These are phyloP conservation scores for Hibiscus syriacus DNA, from an alignment of 345 rosid genomes.

Conservation along the genomic window DNA sequence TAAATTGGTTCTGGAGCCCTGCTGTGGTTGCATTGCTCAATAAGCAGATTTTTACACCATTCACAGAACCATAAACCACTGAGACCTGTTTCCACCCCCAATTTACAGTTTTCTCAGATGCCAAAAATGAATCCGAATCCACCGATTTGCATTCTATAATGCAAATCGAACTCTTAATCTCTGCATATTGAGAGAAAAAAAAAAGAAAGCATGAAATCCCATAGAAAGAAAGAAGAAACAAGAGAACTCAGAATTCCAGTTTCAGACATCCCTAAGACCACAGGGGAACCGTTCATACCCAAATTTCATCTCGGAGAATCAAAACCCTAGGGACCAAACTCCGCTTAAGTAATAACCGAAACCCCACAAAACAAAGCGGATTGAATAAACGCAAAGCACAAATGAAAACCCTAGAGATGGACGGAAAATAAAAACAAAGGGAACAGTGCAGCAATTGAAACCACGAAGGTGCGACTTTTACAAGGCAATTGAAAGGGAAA, in stretches of 20 bases:
- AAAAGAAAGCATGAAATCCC: constrained; percentile 20
- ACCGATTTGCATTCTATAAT: constrained; percentile 21
- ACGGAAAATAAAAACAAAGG: no score
- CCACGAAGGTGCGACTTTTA: no score
- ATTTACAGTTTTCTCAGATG: constrained; percentile 24
- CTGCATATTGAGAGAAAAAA: constrained; percentile 44
- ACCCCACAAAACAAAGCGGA: constrained; percentile 18
- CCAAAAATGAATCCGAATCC: constrained; percentile 24
- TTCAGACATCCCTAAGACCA: constrained; percentile 24
- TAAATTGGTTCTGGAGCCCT: constrained; percentile 74
- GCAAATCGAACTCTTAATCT: constrained; percentile 39
- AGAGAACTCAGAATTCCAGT: constrained; percentile 11
- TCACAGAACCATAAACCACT: constrained; percentile 24
- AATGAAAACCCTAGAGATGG: no score
- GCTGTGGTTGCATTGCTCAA: constrained; percentile 74
- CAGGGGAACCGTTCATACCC: constrained; percentile 32
- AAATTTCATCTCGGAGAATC: constrained; percentile 51
- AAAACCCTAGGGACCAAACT: constrained; percentile 70
- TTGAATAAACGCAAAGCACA: constrained; percentile 19
- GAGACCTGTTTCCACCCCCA: constrained; percentile 22
- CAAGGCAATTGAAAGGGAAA: no score
- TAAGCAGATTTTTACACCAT: constrained; percentile 39
- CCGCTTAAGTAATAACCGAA: constrained; percentile 22
- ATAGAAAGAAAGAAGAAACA: constrained; percentile 3
- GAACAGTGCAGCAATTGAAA: no score